phyloP scores from a whole-genome alignment of 2,329 filamentous ascomycete genomes.

The Didymella exigua region DNA sequence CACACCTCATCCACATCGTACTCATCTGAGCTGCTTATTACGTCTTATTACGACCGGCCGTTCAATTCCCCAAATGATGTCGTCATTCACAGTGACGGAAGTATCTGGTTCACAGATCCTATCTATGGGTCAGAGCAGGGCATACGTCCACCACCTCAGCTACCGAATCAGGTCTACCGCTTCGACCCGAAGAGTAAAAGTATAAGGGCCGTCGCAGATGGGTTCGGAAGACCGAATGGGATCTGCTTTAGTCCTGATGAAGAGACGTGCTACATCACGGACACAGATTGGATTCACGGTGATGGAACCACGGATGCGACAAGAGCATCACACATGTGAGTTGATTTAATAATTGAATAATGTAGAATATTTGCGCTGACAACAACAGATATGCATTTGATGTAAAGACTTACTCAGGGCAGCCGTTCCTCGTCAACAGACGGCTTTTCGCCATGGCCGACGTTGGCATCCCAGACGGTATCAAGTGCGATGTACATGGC shows the following conservation, averaged over 20 bases:
- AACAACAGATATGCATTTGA: slow-evolving; percentile 29
- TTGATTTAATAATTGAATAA: background rate
- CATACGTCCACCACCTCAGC: slow-evolving; percentile 28
- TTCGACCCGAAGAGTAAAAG: slow-evolving; percentile 46
- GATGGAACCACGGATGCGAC: slow-evolving; percentile 18
- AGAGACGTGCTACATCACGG: slow-evolving; percentile 51
- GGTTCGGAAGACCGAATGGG: slow-evolving; percentile 50
- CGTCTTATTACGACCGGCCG: slow-evolving; percentile 51
- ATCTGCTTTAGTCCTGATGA: slow-evolving; percentile 51
- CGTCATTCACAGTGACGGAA: slow-evolving; percentile 46
- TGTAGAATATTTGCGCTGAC: background rate
- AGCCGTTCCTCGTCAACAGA: slow-evolving; percentile 24
- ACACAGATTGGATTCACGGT: slow-evolving; percentile 42
- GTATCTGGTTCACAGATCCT: slow-evolving; percentile 57
- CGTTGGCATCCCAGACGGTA: slow-evolving; percentile 28
- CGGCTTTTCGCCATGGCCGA: slow-evolving; percentile 32
- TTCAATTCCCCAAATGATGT: slow-evolving; percentile 52
- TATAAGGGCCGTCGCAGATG: slow-evolving; percentile 48
- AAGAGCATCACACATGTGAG: slow-evolving; percentile 25
- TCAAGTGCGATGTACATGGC: slow-evolving; percentile 45
- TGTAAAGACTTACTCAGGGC: slow-evolving; percentile 12
- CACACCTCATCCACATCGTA: slow-evolving; percentile 6
- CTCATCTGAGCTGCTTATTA: slow-evolving; percentile 41
- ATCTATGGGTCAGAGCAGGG: slow-evolving; percentile 32
- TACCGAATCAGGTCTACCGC: slow-evolving; percentile 45